phyloP scores from a whole-genome alignment of 2,329 filamentous ascomycete genomes.

The Achaetomium macrosporum region DNA sequence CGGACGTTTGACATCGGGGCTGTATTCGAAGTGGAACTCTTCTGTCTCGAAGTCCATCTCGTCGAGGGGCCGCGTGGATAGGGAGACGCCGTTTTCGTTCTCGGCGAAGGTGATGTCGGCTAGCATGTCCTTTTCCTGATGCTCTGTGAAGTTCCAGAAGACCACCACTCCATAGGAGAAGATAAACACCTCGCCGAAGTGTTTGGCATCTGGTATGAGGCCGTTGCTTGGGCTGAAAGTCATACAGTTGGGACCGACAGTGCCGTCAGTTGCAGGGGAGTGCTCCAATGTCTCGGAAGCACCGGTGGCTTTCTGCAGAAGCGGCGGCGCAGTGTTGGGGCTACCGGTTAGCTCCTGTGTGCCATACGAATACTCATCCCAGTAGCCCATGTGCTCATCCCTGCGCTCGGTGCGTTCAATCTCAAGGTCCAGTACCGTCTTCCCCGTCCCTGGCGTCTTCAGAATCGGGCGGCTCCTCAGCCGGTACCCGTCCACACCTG shows the following conservation, averaged over 20 bases:
- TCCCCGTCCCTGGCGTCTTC: conserved; percentile 82
- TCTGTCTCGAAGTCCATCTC: conserved; percentile 95
- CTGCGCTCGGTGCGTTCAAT: conserved; percentile 89
- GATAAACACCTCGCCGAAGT: conserved; percentile 92
- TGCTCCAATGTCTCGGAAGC: conserved; percentile 19
- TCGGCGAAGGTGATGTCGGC: conserved; percentile 89
- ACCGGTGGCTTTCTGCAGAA: conserved; percentile 23
- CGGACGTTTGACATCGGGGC: conserved; percentile 73
- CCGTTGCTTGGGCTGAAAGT: conserved; percentile 43
- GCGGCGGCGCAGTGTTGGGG: conserved; percentile 22
- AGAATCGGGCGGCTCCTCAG: conserved; percentile 85
- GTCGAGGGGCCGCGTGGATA: conserved; percentile 73
- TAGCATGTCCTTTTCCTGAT: conserved; percentile 92
- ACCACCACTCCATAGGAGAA: conserved; percentile 97
- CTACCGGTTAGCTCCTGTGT: conserved; percentile 30
- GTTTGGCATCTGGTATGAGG: conserved; percentile 64
- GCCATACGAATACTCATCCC: conserved; percentile 64
- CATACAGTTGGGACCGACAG: conserved; percentile 7
- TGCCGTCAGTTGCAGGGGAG: conserved; percentile 24
- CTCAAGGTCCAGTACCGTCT: conserved; percentile 87
- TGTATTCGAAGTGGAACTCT: conserved; percentile 98
- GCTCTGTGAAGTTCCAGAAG: conserved; percentile 97
- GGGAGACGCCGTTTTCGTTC: conserved; percentile 55
- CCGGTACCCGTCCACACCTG: conserved; percentile 79
- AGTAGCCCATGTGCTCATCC: conserved; percentile 88